Evolutionary conservation across 2,329 filamentous ascomycete species (phyloP).

Genomic region (Didymosphaeria variabile): DNA sequence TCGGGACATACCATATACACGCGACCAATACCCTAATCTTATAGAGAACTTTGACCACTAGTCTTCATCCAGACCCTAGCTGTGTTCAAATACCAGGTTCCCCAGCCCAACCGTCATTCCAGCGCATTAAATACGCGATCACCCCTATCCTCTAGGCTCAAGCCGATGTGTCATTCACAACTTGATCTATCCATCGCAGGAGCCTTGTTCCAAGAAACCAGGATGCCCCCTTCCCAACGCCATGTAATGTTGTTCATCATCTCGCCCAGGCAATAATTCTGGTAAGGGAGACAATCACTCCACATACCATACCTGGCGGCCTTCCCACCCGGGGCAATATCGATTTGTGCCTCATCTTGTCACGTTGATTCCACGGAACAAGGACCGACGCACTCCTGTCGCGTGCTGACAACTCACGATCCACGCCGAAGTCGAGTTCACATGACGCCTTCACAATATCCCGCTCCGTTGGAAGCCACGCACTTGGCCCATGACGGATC

Average conservation of each 20-base stretch:
- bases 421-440: background rate
- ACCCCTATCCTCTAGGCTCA: background rate
- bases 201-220: background rate
- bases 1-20: too few species aligned
- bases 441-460: slow-evolving; percentile 34
- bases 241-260: background rate
- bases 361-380: background rate
- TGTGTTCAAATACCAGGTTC: background rate
- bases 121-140: background rate
- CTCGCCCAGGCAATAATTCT: too few species aligned
- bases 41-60: too few species aligned
- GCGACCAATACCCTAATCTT: too few species aligned
- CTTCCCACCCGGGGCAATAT: background rate
- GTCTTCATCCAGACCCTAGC: too few species aligned
- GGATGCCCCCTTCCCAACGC: background rate
- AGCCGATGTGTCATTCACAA: too few species aligned
- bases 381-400: too few species aligned
- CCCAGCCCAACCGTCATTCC: background rate
- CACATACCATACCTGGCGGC: background rate
- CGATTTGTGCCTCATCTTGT: background rate
- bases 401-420: too few species aligned
- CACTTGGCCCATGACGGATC: slow-evolving; percentile 32
- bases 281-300: background rate
- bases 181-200: background rate
- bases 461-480: slow-evolving; percentile 28